A percentile compares a stretch with the other conserved stretches of the same genome.
These are phyloP conservation scores for Udeniomyces megalosporus DNA, from an alignment of 768 basidiomycete genomes.

Conservation along the genomic window DNA sequence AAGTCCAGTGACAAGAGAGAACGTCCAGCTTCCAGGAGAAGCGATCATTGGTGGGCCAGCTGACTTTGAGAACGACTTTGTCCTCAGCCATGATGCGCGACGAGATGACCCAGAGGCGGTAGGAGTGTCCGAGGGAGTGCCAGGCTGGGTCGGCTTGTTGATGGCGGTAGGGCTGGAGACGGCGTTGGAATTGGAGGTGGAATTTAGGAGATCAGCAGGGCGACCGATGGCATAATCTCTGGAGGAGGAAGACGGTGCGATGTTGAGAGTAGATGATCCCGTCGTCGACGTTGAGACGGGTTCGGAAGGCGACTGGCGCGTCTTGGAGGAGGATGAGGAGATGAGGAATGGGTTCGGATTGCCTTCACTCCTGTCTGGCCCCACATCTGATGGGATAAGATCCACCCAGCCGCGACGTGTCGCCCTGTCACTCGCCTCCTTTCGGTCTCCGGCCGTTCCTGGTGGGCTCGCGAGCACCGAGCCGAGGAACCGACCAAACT, in stretches of 20 bases:
- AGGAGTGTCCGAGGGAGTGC: too few species aligned
- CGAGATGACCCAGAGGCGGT: too few species aligned
- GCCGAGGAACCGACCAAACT: background rate
- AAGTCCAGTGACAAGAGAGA: background rate
- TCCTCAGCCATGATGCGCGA: too few species aligned
- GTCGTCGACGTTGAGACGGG: background rate
- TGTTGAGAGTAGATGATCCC: background rate
- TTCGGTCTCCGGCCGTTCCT: background rate
- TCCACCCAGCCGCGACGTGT: background rate
- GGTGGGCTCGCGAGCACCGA: background rate
- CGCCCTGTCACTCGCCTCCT: too few species aligned
- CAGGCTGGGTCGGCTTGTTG: too few species aligned
- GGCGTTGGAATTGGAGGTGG: background rate
- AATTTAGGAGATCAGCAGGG: background rate
- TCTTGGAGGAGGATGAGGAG: background rate
- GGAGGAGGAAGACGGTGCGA: background rate
- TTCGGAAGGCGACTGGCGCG: background rate
- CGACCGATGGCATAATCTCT: background rate
- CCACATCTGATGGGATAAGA: background rate
- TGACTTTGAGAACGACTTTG: background rate
- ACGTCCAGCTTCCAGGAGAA: background rate
- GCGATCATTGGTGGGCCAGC: background rate
- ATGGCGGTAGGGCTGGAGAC: background rate
- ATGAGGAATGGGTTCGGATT: background rate
- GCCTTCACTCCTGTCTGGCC: background rate